phyloP scores from a whole-genome alignment of 2,329 filamentous ascomycete genomes.

The Fonsecaea monophora region DNA sequence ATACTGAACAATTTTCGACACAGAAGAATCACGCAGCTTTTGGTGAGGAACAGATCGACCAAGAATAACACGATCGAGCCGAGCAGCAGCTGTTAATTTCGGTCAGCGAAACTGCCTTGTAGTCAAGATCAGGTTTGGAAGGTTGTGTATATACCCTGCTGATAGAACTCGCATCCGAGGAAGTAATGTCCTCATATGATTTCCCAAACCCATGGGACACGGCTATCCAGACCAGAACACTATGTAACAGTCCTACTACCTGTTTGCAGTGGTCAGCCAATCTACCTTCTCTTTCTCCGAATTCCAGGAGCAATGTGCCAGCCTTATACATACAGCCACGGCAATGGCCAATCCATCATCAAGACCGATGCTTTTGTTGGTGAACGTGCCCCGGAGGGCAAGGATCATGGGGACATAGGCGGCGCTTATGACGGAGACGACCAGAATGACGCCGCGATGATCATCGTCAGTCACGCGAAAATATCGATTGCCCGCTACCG shows the following conservation, averaged over 20 bases:
- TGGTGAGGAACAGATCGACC: constrained; percentile 16
- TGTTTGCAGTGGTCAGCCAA: neutral
- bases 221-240: constrained; percentile 22
- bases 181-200: constrained; percentile 16
- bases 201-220: constrained; percentile 24
- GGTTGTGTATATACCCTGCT: constrained; percentile 17
- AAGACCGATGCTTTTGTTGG: constrained; percentile 16
- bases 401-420: constrained; percentile 26
- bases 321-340: constrained; percentile 14
- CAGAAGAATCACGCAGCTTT: constrained; percentile 14
- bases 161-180: constrained; percentile 14
- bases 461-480: constrained; percentile 18
- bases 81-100: constrained; percentile 13
- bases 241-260: constrained; percentile 19
- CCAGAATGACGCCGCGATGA: constrained; percentile 22
- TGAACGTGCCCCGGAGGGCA: constrained; percentile 15
- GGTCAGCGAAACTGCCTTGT: neutral
- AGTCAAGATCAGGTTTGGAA: neutral
- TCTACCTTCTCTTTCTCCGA: neutral
- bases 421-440: constrained; percentile 26
- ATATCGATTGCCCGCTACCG: constrained; percentile 15
- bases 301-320: neutral
- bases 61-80: constrained; percentile 19
- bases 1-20: constrained; percentile 24
- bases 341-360: constrained; percentile 23